Evolutionary conservation across 441 rosid species (phyloP), one percentile per base, ranked within the genome.

Genomic region (Isatis lusitanica): DNA sequence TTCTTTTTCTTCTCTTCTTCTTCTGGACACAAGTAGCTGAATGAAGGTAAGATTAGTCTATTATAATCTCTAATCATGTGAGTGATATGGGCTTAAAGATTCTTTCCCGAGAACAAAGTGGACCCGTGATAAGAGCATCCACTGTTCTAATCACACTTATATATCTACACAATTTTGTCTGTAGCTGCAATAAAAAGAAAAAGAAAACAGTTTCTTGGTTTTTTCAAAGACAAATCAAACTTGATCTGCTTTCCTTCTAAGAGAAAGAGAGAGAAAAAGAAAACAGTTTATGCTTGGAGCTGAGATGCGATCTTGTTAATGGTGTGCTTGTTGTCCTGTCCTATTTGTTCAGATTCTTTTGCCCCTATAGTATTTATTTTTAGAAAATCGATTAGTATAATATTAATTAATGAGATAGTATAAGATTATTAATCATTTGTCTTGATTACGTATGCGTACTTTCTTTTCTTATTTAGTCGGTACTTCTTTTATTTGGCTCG

Each of bases 81-180:
- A 68, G 61, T 75, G 55, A 53, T 55, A 56, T 74, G 78, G 61
- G 38, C 44, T 52, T 80, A 67, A 64, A 71, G 74, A 78, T 68
- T 78, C 78, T 70, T 75, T 61, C 24, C 64, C 60, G 44, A 68
- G 17, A 53, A 21, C 63, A 60, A 35, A 31, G 59, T 47, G 84
- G 86, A 56, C 85, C 83, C 78, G 71, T 68, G 81, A 66, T 60
- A 53, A 74, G 72, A 76, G 74, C 74, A 68, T 56, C 75, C 80
- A 70, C 74, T 64, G 79, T 72, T 74, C 56, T 62, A 69, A 57
- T 55, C 70, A 63, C 74, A 70, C 79, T 38, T 71, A 66, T 17
- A 70, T 44, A 65, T 10, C 61, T 10, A 21, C 4, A 7, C 7
- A 39, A 65, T 74, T 64, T 28, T 70, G 69, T 50, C 67, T 31